These are phyloP conservation scores for Trametes coccinea DNA, from an alignment of 768 basidiomycete genomes.

Conservation along the genomic window DNA sequence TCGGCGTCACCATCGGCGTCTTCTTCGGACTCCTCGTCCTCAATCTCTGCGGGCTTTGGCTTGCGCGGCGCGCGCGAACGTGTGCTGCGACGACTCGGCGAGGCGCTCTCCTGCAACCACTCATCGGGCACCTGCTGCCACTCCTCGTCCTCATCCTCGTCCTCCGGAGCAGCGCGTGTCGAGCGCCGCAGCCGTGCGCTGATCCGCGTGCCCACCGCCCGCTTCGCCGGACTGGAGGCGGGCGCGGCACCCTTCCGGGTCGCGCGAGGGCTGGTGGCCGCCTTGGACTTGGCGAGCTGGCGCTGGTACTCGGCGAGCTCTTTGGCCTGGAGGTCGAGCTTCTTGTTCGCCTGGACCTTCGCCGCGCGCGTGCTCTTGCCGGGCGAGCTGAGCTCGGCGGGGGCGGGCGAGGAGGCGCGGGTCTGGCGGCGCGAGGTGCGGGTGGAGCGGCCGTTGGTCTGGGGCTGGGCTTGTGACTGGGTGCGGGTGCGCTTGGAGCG, in stretches of 20 bases:
- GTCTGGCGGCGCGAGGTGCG: constrained; percentile 14
- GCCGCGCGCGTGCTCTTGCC: constrained; percentile 59
- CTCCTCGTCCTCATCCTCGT: constrained; percentile 51
- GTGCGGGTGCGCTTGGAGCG: constrained; percentile 30
- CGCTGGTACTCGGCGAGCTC: constrained; percentile 64
- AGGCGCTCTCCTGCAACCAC: constrained; percentile 49
- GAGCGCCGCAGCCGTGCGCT: constrained; percentile 66
- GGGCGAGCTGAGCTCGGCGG: constrained; percentile 28
- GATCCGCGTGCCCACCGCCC: constrained; percentile 53
- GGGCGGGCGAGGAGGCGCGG: constrained; percentile 1
- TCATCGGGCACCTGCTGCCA: constrained; percentile 83
- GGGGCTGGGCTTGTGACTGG: neutral
- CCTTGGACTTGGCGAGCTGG: constrained; percentile 37
- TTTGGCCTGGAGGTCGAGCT: constrained; percentile 66
- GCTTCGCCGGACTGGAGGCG: constrained; percentile 15
- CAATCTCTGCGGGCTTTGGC: constrained; percentile 20
- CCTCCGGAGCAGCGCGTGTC: constrained; percentile 14
- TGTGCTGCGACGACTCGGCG: constrained; percentile 6
- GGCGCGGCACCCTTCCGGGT: neutral
- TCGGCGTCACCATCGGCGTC: constrained; percentile 22
- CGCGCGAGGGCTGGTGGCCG: constrained; percentile 10
- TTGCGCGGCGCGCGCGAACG: constrained; percentile 23
- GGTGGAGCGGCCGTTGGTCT: constrained; percentile 9
- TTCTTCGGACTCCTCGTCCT: constrained; percentile 23
- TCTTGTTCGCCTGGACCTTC: constrained; percentile 69